Conservation (phyloP, 495 filamentous ascomycete species). For the Penicillium salamii region DNA sequence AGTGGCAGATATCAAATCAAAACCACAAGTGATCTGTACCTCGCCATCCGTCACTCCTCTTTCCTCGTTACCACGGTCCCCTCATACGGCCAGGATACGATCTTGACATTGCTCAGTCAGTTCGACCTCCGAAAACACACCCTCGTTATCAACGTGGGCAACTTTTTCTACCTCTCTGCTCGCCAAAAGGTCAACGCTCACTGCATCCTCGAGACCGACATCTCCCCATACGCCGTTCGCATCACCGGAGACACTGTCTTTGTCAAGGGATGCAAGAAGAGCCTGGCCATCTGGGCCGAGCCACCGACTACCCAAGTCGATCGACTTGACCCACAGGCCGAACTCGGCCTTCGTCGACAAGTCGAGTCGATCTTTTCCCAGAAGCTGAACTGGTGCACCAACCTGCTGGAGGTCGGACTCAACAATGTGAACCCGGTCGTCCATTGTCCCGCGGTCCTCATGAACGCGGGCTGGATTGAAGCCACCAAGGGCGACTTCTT, state of each 20-base stretch:
- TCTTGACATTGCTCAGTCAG: slow-evolving; percentile 11
- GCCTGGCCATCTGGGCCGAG: slow-evolving; percentile 18
- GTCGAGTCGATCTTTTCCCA: slow-evolving; percentile 17
- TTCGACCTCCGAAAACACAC: slow-evolving; percentile 14
- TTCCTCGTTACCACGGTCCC: slow-evolving; percentile 17
- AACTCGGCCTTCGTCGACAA: slow-evolving; percentile 8
- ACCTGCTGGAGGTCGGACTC: slow-evolving; percentile 15
- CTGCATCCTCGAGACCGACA: slow-evolving; percentile 18
- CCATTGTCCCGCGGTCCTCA: slow-evolving; percentile 16
- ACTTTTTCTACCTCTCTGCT: slow-evolving; percentile 20
- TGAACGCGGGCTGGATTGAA: slow-evolving; percentile 21
- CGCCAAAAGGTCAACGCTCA: slow-evolving; percentile 17
- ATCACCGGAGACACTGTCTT: slow-evolving; percentile 11
- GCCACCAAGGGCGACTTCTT: slow-evolving; percentile 20
- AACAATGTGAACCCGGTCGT: slow-evolving; percentile 22
- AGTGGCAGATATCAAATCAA: slow-evolving; percentile 13
- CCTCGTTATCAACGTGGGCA: slow-evolving; percentile 20
- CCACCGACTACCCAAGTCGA: slow-evolving; percentile 12
- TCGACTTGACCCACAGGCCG: slow-evolving; percentile 1
- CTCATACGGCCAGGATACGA: slow-evolving; percentile 17
- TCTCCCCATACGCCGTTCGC: slow-evolving; percentile 16
- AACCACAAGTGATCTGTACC: slow-evolving; percentile 16
- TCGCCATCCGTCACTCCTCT: slow-evolving; percentile 13
- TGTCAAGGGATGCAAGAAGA: slow-evolving; percentile 18
- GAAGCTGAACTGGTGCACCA: slow-evolving; percentile 14